Percentiles rank a stretch among this genome's conserved stretches.
phyloP scores from a whole-genome alignment of 1,139 yeast species.

The Kurtzmaniella quercitrusa region DNA sequence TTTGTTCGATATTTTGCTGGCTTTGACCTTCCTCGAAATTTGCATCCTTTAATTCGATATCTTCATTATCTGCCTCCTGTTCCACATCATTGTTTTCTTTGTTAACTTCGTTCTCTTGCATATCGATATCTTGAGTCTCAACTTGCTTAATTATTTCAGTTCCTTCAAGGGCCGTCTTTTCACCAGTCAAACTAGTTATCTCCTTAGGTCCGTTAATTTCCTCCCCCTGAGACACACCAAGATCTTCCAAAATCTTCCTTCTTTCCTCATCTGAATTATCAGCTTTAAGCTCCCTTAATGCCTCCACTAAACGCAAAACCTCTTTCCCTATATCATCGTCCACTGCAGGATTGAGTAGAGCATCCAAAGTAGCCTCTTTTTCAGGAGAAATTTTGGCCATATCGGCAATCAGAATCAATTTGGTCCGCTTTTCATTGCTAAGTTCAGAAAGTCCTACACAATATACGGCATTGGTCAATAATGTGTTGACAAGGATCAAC shows the following conservation, averaged over 20 bases:
- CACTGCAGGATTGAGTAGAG: constrained; percentile 32
- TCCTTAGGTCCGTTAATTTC: too few species aligned
- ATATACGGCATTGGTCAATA: constrained; percentile 17
- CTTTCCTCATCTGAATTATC: not conserved
- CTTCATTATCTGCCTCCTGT: not conserved
- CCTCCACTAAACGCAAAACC: constrained; percentile 30
- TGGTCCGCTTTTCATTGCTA: constrained; percentile 12
- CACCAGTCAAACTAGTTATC: too few species aligned
- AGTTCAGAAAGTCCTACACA: constrained; percentile 12
- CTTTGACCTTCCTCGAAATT: not conserved
- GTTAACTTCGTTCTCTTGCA: too few species aligned
- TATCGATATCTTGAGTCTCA: not conserved
- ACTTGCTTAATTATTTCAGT: not conserved
- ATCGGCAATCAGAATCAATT: constrained; percentile 12
- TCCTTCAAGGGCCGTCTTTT: too few species aligned
- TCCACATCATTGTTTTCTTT: not conserved
- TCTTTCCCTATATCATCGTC: constrained; percentile 38
- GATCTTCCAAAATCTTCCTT: not conserved
- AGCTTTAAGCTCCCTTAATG: constrained; percentile 16
- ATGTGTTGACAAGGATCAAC: constrained; percentile 35
- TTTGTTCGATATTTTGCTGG: not conserved
- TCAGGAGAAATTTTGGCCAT: constrained; percentile 32
- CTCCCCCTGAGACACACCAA: not conserved
- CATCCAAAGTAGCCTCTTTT: constrained; percentile 32
- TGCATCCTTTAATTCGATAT: not conserved